phyloP scores from a whole-genome alignment of 148 eudicot genomes.

The Chenopodium berlandieri region DNA sequence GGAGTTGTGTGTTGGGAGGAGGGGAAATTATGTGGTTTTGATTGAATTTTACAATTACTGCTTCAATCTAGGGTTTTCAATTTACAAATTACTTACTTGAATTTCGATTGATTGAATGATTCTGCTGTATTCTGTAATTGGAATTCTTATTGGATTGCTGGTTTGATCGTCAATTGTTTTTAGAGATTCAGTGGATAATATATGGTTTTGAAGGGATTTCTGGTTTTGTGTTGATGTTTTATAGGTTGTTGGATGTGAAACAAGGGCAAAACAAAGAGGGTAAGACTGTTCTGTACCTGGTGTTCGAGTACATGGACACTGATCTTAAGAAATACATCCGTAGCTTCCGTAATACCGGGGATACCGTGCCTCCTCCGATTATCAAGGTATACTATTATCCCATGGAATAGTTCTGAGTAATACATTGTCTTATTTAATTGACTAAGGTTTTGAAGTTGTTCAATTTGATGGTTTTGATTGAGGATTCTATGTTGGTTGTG shows the following conservation, averaged over 20 bases:
- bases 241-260: slow-evolving; percentile 89
- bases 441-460: not conserved
- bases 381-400: slow-evolving; percentile 50
- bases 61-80: not conserved
- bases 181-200: not conserved
- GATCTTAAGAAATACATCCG: slow-evolving; percentile 90
- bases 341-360: slow-evolving; percentile 58
- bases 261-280: slow-evolving; percentile 96
- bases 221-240: not conserved
- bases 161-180: not conserved
- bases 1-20: no score
- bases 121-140: no score
- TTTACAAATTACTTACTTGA: not conserved
- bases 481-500: not conserved
- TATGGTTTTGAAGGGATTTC: not conserved
- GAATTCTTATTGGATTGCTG: no score
- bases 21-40: no score
- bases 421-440: not conserved
- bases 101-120: not conserved
- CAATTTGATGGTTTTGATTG: not conserved
- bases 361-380: slow-evolving; percentile 47
- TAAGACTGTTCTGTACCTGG: slow-evolving; percentile 87
- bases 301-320: slow-evolving; percentile 97
- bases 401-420: not conserved
- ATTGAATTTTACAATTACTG: not conserved